Conservation (phyloP, 768 basidiomycete species). For the Glaciozyma martinii region DNA sequence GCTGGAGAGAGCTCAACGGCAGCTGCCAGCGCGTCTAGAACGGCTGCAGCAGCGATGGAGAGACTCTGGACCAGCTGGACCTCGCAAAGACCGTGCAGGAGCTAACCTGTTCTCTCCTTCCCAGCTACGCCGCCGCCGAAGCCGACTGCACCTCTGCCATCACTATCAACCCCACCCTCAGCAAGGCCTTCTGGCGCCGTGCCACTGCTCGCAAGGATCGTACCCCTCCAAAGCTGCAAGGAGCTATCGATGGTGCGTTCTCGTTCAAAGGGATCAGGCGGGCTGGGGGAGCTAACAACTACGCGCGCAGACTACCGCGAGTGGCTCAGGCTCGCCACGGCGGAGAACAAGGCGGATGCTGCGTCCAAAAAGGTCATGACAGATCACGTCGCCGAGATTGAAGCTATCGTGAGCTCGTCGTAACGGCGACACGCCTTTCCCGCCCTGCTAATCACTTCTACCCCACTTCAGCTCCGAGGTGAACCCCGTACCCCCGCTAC, state of each 20-base stretch:
- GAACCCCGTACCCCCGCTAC: not conserved
- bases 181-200: constrained; percentile 62
- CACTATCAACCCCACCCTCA: constrained; percentile 52
- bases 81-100: too few relatives aligned
- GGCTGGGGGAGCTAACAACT: not conserved
- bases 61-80: not conserved
- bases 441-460: not conserved
- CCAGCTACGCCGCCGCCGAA: constrained; percentile 64
- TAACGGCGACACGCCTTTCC: not conserved
- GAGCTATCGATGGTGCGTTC: constrained; percentile 52
- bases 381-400: not conserved
- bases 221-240: constrained; percentile 44
- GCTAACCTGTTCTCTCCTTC: not conserved
- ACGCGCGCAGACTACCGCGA: constrained; percentile 1
- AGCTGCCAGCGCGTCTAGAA: not conserved
- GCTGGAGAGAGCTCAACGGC: not conserved
- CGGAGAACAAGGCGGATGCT: constrained; percentile 1
- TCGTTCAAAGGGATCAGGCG: not conserved
- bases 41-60: not conserved
- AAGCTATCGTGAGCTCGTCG: not conserved
- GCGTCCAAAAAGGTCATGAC: not conserved
- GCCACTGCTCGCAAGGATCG: constrained; percentile 60
- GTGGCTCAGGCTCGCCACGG: constrained; percentile 1
- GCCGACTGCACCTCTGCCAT: constrained; percentile 59
- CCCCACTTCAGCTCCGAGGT: not conserved